Conservation (phyloP, 2,329 filamentous ascomycete genomes). For the Ophiostoma sp. region DNA sequence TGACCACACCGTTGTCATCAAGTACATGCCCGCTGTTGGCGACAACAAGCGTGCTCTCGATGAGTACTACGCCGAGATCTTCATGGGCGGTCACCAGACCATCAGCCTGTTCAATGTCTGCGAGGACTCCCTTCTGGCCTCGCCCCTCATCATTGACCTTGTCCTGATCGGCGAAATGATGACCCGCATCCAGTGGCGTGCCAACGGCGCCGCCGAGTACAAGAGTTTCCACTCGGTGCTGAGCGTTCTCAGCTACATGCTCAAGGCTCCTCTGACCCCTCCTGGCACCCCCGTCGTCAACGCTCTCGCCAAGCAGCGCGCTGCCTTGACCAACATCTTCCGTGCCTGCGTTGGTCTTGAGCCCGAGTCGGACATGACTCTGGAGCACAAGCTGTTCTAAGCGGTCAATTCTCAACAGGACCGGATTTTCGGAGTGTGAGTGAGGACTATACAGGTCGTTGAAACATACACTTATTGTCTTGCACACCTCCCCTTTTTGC, state of each 20-base stretch:
- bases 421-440: background rate
- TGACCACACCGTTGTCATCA: conserved; percentile 98
- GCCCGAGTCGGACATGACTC: conserved; percentile 97
- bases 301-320: conserved; percentile 91
- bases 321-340: conserved; percentile 96
- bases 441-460: background rate
- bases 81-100: conserved; percentile 97
- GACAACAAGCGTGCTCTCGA: conserved; percentile 99
- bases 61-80: conserved; percentile 99
- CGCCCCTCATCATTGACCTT: conserved; percentile 94
- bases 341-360: conserved; percentile 94
- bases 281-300: conserved; percentile 96
- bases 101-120: conserved; percentile 99
- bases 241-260: conserved; percentile 98
- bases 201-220: conserved; percentile 65
- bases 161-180: conserved; percentile 94
- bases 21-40: conserved; percentile 98
- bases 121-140: conserved; percentile 95
- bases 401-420: background rate
- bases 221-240: conserved; percentile 96
- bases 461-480: background rate
- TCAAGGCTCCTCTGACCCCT: conserved; percentile 91
- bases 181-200: conserved; percentile 95
- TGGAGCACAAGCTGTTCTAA: conserved; percentile 96
- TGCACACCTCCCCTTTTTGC: background rate